Percentiles rank a stretch among this genome's conserved stretches.
These are phyloP conservation scores for Trapa bicornis DNA, from an alignment of 345 rosid species.

Conservation along the genomic window DNA sequence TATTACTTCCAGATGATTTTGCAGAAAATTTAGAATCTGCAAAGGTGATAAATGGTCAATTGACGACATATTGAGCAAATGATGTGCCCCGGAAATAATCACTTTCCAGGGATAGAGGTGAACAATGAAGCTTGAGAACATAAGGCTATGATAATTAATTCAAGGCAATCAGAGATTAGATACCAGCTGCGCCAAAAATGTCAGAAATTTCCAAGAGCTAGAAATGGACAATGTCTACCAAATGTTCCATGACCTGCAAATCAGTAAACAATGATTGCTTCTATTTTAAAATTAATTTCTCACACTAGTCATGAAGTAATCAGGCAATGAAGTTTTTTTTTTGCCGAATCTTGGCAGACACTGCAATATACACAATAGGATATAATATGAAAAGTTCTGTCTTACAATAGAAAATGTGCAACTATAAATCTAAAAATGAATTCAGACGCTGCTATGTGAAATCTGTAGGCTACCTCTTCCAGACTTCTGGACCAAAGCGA, in stretches of 20 bases:
- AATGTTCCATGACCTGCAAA: conserved; percentile 79
- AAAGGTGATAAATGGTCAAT: background rate
- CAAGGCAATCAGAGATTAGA: conserved; percentile 9
- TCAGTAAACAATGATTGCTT: background rate
- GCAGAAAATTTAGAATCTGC: conserved; percentile 21
- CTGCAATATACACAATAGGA: background rate
- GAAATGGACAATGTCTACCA: conserved; percentile 82
- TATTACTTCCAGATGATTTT: conserved; percentile 29
- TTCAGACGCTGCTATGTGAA: background rate
- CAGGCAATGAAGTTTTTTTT: background rate
- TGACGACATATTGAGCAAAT: background rate
- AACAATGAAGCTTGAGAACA: background rate
- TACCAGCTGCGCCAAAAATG: conserved; percentile 64
- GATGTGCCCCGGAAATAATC: background rate
- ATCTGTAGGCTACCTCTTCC: conserved; percentile 49
- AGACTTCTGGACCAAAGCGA: conserved; percentile 79
- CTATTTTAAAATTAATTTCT: background rate
- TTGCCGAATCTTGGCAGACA: background rate
- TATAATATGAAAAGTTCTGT: too few species aligned
- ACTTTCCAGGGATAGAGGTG: background rate
- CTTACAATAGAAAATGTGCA: background rate
- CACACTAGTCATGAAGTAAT: background rate
- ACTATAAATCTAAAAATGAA: background rate
- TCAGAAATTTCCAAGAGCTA: conserved; percentile 70
- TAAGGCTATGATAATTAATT: background rate